Base-by-base conservation (phyloP, 2,329 filamentous ascomycete species). In the Paecilomyces niveus region DNA sequence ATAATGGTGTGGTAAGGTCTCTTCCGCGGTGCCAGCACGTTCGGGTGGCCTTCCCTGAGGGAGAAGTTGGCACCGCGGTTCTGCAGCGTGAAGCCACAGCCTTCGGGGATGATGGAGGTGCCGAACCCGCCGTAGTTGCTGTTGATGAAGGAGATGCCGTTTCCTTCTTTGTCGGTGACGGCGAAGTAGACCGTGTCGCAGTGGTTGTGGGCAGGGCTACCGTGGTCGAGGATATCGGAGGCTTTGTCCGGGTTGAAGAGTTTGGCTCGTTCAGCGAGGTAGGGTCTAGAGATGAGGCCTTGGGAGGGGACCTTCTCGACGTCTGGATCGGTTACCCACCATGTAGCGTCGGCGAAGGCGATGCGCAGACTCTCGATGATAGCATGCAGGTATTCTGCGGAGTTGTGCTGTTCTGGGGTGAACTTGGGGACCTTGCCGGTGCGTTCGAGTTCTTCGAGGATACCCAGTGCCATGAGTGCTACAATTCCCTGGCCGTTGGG, bases 1-100 rank as follows among this genome's bases (percentile, higher is more conserved):
- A 99, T 99, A 72, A 99, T 97, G 57, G 94, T 99, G 74, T 97
- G 94, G 75, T 97, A 99, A 0, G 94, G 94, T 53, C 94, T 78
- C 79, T 97, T 97, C 33, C 86, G 80, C 0, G 92, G 90, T 7
- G 85, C 89, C 13, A 96, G 80, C 21, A 81, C 82, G 69, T 97
- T 97, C 0, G 92, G 91, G 69, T 96, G 92, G 1, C 78, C 77
- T 0, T 80, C 72, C 7, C 70, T 67, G 0, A 99, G 82, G 1
- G 82, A 85, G 76, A 99, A 97, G 72, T 93, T 94, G 45, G 88
- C 86, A 7, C 90, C 94, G 2, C 94, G 90, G 79, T 96, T 97
- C 72, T 99, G 94, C 21, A 99, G 83, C 0, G 90, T 93, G 77
- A 97, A 97, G 7, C 93, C 93, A 72, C 91, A 96, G 6, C 88